Conservation (phyloP, 2,329 filamentous ascomycete species). For the Leptographium lundbergii region DNA sequence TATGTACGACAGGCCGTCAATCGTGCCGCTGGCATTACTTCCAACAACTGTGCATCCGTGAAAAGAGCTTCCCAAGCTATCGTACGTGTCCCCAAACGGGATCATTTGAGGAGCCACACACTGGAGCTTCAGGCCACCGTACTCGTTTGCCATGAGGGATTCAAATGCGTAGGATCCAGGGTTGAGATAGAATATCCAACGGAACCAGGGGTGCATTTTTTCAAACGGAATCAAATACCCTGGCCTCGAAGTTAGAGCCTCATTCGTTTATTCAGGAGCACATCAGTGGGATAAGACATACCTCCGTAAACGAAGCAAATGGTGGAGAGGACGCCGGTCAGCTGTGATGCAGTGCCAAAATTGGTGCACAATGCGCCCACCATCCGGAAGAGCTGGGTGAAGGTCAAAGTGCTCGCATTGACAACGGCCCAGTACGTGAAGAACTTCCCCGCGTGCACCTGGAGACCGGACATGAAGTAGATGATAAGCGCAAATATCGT, state of each 20-base stretch:
- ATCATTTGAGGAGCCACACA: slow-evolving; percentile 25
- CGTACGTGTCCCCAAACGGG: slow-evolving; percentile 4
- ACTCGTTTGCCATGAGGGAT: slow-evolving; percentile 41
- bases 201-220: slow-evolving; percentile 37
- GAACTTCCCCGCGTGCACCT: slow-evolving; percentile 52
- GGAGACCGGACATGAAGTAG: slow-evolving; percentile 67
- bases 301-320: slow-evolving; percentile 46
- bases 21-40: slow-evolving; percentile 18
- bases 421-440: slow-evolving; percentile 53
- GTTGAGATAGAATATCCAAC: slow-evolving; percentile 55
- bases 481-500: slow-evolving; percentile 57
- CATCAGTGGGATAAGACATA: not conserved
- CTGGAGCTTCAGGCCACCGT: slow-evolving; percentile 42
- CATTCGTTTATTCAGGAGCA: not conserved
- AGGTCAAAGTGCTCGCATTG: slow-evolving; percentile 42
- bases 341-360: slow-evolving; percentile 37
- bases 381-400: slow-evolving; percentile 46
- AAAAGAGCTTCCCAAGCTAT: not conserved
- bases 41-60: slow-evolving; percentile 3
- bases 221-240: slow-evolving; percentile 9
- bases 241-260: not conserved
- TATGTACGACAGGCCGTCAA: slow-evolving; percentile 45
- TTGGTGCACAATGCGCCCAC: slow-evolving; percentile 46
- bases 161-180: slow-evolving; percentile 52
- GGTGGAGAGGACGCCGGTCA: slow-evolving; percentile 40